A percentile compares a stretch with the other conserved stretches of the same genome.
phyloP scores from a whole-genome alignment of 2,329 filamentous ascomycete species.

The Plenodomus tracheiphilus region DNA sequence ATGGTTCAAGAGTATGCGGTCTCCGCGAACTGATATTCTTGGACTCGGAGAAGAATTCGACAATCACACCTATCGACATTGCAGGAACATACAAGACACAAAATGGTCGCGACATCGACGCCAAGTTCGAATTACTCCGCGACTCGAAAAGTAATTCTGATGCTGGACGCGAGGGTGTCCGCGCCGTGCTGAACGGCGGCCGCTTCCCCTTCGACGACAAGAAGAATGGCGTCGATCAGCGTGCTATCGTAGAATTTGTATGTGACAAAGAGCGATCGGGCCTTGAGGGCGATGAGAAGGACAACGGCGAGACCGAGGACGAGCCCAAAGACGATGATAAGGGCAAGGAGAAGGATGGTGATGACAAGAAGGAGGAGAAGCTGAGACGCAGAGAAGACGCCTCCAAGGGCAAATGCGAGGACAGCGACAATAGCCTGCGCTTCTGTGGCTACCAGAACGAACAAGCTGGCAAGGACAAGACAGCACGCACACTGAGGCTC shows the following conservation, averaged over 20 bases:
- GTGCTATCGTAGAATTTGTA: slow-evolving; percentile 80
- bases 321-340: slow-evolving; percentile 52
- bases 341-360: slow-evolving; percentile 34
- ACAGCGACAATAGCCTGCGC: slow-evolving; percentile 60
- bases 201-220: slow-evolving; percentile 52
- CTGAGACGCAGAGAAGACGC: slow-evolving; percentile 30
- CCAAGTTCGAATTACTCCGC: slow-evolving; percentile 67
- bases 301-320: slow-evolving; percentile 59
- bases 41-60: slow-evolving; percentile 53
- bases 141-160: slow-evolving; percentile 66
- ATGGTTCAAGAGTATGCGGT: slow-evolving; percentile 75
- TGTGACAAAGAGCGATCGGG: slow-evolving; percentile 76
- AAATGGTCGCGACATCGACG: slow-evolving; percentile 61
- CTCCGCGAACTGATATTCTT: slow-evolving; percentile 63
- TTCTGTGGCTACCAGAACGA: slow-evolving; percentile 73
- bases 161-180: slow-evolving; percentile 70
- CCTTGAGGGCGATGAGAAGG: slow-evolving; percentile 68
- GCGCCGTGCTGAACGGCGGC: slow-evolving; percentile 67
- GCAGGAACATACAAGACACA: slow-evolving; percentile 70
- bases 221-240: slow-evolving; percentile 61
- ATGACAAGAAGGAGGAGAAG: slow-evolving; percentile 22
- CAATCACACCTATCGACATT: slow-evolving; percentile 68
- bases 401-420: slow-evolving; percentile 42
- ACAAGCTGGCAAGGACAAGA: slow-evolving; percentile 50
- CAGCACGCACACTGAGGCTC: slow-evolving; percentile 67